Evolutionary conservation across 331 rosid species (phyloP).

Genomic region (Malus hybrid): DNA sequence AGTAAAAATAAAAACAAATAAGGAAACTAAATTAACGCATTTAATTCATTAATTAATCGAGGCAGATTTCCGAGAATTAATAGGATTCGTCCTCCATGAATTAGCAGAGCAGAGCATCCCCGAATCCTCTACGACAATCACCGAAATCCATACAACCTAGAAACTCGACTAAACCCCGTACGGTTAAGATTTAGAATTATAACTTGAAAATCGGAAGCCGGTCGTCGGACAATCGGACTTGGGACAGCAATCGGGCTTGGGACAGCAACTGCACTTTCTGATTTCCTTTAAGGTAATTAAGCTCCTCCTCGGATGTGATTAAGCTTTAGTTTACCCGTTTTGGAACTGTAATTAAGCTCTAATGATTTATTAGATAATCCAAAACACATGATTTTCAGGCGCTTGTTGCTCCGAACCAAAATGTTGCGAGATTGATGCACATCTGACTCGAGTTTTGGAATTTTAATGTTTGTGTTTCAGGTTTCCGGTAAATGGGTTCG

Average conservation of each 20-base stretch:
- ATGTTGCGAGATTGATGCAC: neutral
- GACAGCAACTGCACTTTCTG: neutral
- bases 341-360: neutral
- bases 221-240: neutral
- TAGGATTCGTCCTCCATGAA: neutral
- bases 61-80: neutral
- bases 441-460: neutral
- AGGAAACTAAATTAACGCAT: neutral
- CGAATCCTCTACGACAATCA: neutral
- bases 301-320: neutral
- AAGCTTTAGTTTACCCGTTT: neutral
- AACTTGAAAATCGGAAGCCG: neutral
- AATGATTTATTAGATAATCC: neutral
- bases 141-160: neutral
- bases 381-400: neutral
- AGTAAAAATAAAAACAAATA: neutral
- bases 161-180: neutral
- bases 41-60: neutral
- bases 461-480: slow-evolving; percentile 12
- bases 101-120: neutral
- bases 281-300: neutral
- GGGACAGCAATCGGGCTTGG: neutral
- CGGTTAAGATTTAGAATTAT: too few species aligned
- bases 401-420: neutral
- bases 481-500: slow-evolving; percentile 12